Evolutionary conservation across 495 filamentous ascomycete species (phyloP).

Genomic region (Penicillium macrosclerotiorum): DNA sequence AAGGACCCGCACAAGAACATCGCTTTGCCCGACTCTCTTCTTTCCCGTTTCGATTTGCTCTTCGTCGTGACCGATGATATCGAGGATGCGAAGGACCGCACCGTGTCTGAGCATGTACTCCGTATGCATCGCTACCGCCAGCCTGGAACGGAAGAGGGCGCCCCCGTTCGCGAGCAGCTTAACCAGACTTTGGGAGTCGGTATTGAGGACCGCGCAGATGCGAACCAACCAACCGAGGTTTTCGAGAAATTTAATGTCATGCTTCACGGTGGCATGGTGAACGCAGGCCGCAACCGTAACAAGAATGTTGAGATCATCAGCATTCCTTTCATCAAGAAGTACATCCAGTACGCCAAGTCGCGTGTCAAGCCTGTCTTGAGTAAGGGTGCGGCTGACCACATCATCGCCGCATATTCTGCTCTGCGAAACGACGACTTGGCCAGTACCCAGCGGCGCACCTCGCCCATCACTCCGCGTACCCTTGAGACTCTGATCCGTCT

Average conservation of each 20-base stretch:
- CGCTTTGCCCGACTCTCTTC: conserved; percentile 90
- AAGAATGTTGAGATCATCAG: conserved; percentile 88
- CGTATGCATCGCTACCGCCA: conserved; percentile 97
- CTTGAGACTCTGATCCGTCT: conserved; percentile 97
- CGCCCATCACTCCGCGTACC: conserved; percentile 94
- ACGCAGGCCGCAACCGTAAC: conserved; percentile 65
- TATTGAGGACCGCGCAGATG: conserved; percentile 71
- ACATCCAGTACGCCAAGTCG: conserved; percentile 96
- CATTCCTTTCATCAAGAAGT: conserved; percentile 99
- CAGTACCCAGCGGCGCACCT: conserved; percentile 88
- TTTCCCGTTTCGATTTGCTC: conserved; percentile 98
- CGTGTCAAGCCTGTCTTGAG: conserved; percentile 89
- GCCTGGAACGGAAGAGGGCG: conserved; percentile 91
- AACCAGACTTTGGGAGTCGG: conserved; percentile 88
- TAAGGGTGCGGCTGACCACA: conserved; percentile 88
- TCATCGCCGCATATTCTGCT: conserved; percentile 88
- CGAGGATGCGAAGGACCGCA: conserved; percentile 84
- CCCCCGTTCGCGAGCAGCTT: conserved; percentile 85
- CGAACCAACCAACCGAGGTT: conserved; percentile 76
- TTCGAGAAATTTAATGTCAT: conserved; percentile 96
- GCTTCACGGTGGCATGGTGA: conserved; percentile 87
- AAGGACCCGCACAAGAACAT: conserved; percentile 99
- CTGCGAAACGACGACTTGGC: conserved; percentile 95
- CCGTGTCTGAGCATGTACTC: conserved; percentile 93
- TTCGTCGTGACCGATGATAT: conserved; percentile 99